Evolutionary conservation across 2,329 filamentous ascomycete genomes (phyloP).

Genomic region (Metarhizium brunneum): DNA sequence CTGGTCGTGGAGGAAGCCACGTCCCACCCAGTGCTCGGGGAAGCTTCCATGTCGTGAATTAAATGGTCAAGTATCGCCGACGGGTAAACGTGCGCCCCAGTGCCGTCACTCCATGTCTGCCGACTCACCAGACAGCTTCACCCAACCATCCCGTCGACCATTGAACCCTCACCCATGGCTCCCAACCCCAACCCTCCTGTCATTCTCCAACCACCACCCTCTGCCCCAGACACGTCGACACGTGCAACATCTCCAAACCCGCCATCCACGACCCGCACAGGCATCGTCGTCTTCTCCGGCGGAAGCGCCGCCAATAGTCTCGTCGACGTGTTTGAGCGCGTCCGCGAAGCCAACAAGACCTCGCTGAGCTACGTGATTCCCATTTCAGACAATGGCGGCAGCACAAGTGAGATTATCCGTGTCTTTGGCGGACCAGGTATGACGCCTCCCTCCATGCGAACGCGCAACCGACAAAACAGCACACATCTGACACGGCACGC

Average conservation of each 20-base stretch:
- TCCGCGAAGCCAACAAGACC: constrained; percentile 56
- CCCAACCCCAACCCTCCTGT: not conserved
- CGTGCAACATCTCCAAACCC: constrained; percentile 13
- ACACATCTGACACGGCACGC: not conserved
- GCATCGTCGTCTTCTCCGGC: constrained; percentile 79
- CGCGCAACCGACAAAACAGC: constrained; percentile 9
- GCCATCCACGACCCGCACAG: constrained; percentile 11
- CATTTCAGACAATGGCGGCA: constrained; percentile 92
- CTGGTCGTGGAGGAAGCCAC: not conserved
- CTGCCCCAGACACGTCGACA: not conserved
- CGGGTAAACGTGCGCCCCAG: too few relatives aligned
- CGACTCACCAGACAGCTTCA: constrained; percentile 3
- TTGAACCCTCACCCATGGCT: not conserved
- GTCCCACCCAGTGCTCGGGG: too few relatives aligned
- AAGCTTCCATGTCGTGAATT: too few relatives aligned
- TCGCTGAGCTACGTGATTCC: constrained; percentile 80
- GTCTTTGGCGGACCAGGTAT: constrained; percentile 88
- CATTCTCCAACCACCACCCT: not conserved
- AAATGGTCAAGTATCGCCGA: too few relatives aligned
- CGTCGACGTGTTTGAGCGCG: constrained; percentile 75
- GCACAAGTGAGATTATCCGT: constrained; percentile 84
- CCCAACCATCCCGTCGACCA: not conserved
- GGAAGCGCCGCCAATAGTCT: constrained; percentile 91
- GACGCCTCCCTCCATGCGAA: too few relatives aligned
- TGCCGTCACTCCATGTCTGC: not conserved